A percentile compares a stretch with the other conserved stretches of the same genome.
phyloP scores from a whole-genome alignment of 2,329 filamentous ascomycete species.

The Aspergillus sclerotialis region DNA sequence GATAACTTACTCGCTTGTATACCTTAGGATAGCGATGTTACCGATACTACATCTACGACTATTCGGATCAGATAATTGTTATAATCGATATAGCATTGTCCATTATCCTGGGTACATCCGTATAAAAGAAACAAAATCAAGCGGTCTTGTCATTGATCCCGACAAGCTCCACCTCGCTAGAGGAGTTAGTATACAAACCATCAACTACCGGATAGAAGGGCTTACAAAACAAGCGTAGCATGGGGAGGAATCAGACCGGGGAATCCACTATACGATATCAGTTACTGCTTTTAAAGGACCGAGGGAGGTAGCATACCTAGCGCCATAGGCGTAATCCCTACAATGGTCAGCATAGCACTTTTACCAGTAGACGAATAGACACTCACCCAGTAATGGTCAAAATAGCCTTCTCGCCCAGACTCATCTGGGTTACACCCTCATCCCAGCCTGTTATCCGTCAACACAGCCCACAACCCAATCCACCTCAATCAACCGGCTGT shows the following conservation, averaged over 20 bases:
- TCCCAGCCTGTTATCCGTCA: constrained; percentile 57
- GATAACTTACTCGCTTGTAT: neutral
- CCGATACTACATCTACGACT: too few species aligned
- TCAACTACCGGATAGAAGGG: constrained; percentile 16
- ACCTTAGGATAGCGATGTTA: too few species aligned
- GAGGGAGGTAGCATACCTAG: too few species aligned
- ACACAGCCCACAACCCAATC: neutral
- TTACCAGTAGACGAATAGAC: constrained; percentile 1
- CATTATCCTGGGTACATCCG: too few species aligned
- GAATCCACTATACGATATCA: constrained; percentile 58
- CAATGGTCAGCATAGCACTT: constrained; percentile 6
- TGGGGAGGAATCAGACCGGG: constrained; percentile 68
- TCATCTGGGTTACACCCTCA: constrained; percentile 79
- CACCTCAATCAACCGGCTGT: too few species aligned
- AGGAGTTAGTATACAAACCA: constrained; percentile 5
- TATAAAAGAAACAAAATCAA: too few species aligned
- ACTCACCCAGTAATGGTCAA: constrained; percentile 72
- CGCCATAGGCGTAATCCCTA: constrained; percentile 36
- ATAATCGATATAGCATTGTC: too few species aligned
- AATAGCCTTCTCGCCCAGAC: constrained; percentile 80
- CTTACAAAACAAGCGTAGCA: constrained; percentile 77
- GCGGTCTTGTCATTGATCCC: constrained; percentile 51
- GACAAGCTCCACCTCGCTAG: constrained; percentile 63
- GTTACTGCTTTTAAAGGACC: too few species aligned
- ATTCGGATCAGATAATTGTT: too few species aligned